Base-by-base conservation (phyloP, 2,329 filamentous ascomycete genomes). In the Botrytis byssoidea region DNA sequence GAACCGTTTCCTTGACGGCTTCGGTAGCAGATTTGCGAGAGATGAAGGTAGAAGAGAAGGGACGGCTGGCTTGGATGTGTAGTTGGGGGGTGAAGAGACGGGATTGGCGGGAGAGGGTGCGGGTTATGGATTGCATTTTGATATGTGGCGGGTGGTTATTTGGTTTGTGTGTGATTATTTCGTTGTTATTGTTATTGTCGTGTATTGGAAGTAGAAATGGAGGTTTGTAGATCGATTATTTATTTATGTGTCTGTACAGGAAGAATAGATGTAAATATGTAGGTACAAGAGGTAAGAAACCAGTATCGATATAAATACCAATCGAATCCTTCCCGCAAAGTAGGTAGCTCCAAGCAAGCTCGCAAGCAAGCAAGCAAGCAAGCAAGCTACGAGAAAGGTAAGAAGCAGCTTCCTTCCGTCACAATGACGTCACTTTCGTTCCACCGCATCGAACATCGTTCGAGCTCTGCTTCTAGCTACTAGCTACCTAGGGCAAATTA, bases 1-100 rank as follows among this genome's bases (percentile, higher is more conserved):
- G 89, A 73, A 88, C 81, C 5, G 85, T 85, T 75, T 91, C 88
- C 82, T 90, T 91, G 16, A 71, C 44, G 12, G 46, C 57, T 40
- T 71, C 35, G 5, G 70, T 57, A 0, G 35, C 70, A 4, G 70
- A 57, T 42, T 71, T 65, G 7, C 25, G 64, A 10, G 35, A 16
- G 6, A 4, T 46, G n/a, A 20, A 18, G 35, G 60, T 60, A 0
- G 35, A 42, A 12, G 70, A 55, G 60, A 71, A 57, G 35, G 60
- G 70, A n/a, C 70, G 37, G 14, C 3, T 14, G 16, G 46, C 25
- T 37, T 12, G 35, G 37, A 60, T n/a, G 20, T 14, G 44, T 3
- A 18, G 12, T 7, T n/a, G 22, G 20, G 20, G 37, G 18, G 25
- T 65, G 22, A 40, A 20, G 25, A 8, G 46, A 9, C 1, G 70